These are phyloP conservation scores for Geotrichum siamense DNA, from an alignment of 1,139 yeast genomes.

Conservation along the genomic window DNA sequence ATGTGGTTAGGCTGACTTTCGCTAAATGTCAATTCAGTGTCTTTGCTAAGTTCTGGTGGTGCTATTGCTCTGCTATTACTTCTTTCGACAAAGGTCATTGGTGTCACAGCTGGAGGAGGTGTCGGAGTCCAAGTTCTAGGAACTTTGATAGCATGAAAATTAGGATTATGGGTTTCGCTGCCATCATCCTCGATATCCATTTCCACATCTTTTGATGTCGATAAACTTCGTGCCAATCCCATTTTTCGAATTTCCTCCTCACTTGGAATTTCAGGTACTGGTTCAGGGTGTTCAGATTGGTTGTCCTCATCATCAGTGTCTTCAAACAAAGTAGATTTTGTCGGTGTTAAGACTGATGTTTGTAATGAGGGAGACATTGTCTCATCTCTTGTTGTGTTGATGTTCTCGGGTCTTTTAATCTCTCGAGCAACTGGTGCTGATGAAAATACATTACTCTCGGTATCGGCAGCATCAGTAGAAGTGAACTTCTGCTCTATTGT, in stretches of 20 bases:
- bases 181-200: conserved; percentile 5
- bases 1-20: not conserved
- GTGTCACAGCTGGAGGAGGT: not conserved
- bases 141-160: conserved; percentile 4
- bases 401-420: not conserved
- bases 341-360: conserved; percentile 12
- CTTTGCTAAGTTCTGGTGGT: not conserved
- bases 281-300: not conserved
- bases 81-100: not conserved
- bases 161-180: conserved; percentile 2
- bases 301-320: conserved; percentile 24
- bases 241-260: not conserved
- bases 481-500: not conserved
- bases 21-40: not conserved
- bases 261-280: not conserved
- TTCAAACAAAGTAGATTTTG: conserved; percentile 20
- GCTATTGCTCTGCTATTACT: not conserved
- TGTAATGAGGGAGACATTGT: conserved; percentile 11
- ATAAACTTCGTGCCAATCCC: not conserved
- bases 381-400: not conserved
- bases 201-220: not conserved
- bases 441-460: not conserved
- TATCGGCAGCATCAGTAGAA: not conserved
- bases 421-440: not conserved
- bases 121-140: conserved; percentile 4